phyloP scores from a whole-genome alignment of 2,329 filamentous ascomycete species.

The Septoria linicola region DNA sequence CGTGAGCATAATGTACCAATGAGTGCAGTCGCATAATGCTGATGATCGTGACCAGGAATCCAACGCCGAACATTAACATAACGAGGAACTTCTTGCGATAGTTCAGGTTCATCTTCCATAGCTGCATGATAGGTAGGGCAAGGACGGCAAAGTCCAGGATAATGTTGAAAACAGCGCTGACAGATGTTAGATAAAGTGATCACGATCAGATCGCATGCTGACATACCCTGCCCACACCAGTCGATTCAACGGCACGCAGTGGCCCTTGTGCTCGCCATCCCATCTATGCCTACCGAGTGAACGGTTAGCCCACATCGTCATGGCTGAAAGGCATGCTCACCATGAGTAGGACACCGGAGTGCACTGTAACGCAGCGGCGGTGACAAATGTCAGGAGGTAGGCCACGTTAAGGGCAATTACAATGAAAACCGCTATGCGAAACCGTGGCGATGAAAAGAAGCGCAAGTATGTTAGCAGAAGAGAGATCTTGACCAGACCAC shows the following conservation, averaged over 20 bases:
- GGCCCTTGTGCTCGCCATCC: conserved; percentile 10
- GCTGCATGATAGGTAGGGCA: conserved; percentile 4
- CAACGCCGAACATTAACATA: conserved; percentile 13
- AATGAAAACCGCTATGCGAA: conserved; percentile 14
- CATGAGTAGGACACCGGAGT: conserved; percentile 11
- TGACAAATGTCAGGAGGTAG: conserved; percentile 11
- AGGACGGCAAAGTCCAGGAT: conserved; percentile 3
- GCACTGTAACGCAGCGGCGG: conserved; percentile 15
- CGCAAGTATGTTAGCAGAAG: conserved; percentile 18
- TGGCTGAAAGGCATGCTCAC: too few species aligned
- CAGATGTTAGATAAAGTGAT: not conserved
- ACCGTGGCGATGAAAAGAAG: conserved; percentile 14
- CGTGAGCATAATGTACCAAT: conserved; percentile 14
- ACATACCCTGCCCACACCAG: conserved; percentile 4
- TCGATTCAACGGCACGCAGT: not conserved
- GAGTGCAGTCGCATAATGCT: conserved; percentile 18
- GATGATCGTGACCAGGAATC: conserved; percentile 12
- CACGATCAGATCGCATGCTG: not conserved
- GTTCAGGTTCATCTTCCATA: conserved; percentile 12
- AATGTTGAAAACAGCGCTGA: conserved; percentile 5
- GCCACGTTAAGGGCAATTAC: conserved; percentile 9
- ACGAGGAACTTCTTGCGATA: conserved; percentile 8
- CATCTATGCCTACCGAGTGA: conserved; percentile 3
- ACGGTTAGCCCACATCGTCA: not conserved
- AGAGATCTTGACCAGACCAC: conserved; percentile 18